phyloP scores from a whole-genome alignment of 2,329 filamentous ascomycete species.

The Alternaria arbusti region DNA sequence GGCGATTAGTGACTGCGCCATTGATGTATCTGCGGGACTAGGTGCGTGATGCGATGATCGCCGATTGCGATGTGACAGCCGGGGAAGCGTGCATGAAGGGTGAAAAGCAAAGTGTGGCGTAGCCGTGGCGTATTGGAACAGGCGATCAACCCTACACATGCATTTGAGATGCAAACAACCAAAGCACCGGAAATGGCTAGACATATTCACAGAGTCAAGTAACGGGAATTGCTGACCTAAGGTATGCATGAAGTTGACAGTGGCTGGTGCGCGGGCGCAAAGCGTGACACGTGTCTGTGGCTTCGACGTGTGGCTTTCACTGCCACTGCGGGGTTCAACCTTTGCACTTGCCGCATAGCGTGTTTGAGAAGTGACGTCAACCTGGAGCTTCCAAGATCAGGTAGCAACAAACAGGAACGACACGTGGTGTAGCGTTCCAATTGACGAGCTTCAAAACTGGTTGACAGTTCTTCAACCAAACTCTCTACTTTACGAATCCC shows the following conservation, averaged over 20 bases:
- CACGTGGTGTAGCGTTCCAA: neutral
- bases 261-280: neutral
- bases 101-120: neutral
- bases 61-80: neutral
- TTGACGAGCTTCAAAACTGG: constrained; percentile 1
- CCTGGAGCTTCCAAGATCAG: constrained; percentile 1
- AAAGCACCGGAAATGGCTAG: neutral
- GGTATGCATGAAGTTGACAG: neutral
- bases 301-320: constrained; percentile 1
- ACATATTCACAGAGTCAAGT: neutral
- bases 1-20: neutral
- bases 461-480: neutral
- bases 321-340: constrained; percentile 2
- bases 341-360: neutral
- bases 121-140: neutral
- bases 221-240: constrained; percentile 3
- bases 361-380: constrained; percentile 4
- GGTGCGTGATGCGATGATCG: neutral
- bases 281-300: constrained; percentile 4
- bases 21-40: neutral
- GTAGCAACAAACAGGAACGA: constrained; percentile 1
- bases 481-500: neutral
- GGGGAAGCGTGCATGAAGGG: neutral
- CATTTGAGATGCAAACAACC: constrained; percentile 19
- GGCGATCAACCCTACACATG: neutral